phyloP scores from a whole-genome alignment of 306 rosid genomes.

The Acacia confusa region DNA sequence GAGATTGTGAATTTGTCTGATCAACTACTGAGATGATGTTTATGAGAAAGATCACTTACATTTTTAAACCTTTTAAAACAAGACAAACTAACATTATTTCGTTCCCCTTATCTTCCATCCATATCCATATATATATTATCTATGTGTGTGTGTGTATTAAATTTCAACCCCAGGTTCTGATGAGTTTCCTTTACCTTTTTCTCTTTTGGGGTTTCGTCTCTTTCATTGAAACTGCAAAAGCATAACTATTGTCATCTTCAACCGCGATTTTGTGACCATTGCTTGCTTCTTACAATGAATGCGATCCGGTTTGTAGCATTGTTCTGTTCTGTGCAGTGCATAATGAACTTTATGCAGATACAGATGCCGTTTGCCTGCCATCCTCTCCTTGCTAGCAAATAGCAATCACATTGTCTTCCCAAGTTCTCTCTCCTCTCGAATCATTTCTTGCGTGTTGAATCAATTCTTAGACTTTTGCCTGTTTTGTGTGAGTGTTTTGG shows the following conservation, averaged over 20 bases:
- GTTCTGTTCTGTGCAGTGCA: not conserved
- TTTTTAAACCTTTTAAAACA: not conserved
- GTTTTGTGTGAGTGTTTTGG: not conserved
- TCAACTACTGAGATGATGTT: not conserved
- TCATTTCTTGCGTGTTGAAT: not conserved
- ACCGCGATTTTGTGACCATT: slow-evolving; percentile 79
- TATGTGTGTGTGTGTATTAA: too few species aligned
- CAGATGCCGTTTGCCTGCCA: slow-evolving; percentile 1
- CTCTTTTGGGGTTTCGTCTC: not conserved
- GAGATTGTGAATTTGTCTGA: not conserved
- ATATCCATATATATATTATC: too few species aligned
- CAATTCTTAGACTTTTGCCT: not conserved
- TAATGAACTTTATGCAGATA: slow-evolving; percentile 13
- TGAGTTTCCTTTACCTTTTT: not conserved
- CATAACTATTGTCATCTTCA: not conserved
- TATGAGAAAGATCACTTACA: not conserved
- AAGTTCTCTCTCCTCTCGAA: not conserved
- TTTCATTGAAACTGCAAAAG: not conserved
- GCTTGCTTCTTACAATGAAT: slow-evolving; percentile 94
- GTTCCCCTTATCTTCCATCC: not conserved
- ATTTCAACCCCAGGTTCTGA: slow-evolving; percentile 3
- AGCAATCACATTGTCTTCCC: not conserved
- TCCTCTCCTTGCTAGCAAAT: not conserved
- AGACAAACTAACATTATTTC: not conserved
- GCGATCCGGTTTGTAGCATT: slow-evolving; percentile 30